Base-by-base conservation (phyloP, 1,284 basidiomycete species). In the Marasmius oreades region DNA sequence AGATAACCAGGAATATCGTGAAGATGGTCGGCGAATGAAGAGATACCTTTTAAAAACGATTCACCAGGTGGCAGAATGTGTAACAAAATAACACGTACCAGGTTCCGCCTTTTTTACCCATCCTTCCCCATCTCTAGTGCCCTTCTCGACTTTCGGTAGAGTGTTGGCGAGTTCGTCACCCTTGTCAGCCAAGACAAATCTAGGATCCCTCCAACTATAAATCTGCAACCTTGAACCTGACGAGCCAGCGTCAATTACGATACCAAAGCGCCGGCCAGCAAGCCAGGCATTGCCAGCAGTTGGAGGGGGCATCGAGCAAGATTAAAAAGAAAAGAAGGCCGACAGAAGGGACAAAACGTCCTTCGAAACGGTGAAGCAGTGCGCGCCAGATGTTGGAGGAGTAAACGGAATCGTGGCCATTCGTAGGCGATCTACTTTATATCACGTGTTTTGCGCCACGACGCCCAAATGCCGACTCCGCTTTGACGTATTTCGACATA, bases 211-310 rank as follows among this genome's bases (percentile, higher is more conserved):
- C 96, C 96, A 99, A 67, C 92, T 95, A 77, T 99, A 99, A 63
- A 99, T 93, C 73, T 97, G 95, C 48, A 98, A 79, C 51, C 97
- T 81, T 5, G 95, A 98, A 36, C 96, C 96, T 11, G 95, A 98
- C 67, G 94, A 97, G 61, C 96, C 96, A 65, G 96, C 96, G 77
- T 99, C 96, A 69, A 99, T 91, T 57, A 99, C 93, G 60, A 99
- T 86, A 51, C 94, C 95, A 74, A 96, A 99, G 64, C 89, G 88
- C 61, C 92, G 88, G 55, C 86, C 84, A 56, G 80, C 73, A 55
- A 90, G 79, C 90, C 90, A 92, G 61, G 84, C 69, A 66, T 90
- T 82, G 62, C 77, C 77, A 51, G 76, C 78, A 57, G 79, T 84
- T 58, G 88, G 86, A 57, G 90, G 87, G 52, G 89, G 86, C 90